phyloP scores from a whole-genome alignment of 495 filamentous ascomycete species.

The Aspergillus kassunensis region DNA sequence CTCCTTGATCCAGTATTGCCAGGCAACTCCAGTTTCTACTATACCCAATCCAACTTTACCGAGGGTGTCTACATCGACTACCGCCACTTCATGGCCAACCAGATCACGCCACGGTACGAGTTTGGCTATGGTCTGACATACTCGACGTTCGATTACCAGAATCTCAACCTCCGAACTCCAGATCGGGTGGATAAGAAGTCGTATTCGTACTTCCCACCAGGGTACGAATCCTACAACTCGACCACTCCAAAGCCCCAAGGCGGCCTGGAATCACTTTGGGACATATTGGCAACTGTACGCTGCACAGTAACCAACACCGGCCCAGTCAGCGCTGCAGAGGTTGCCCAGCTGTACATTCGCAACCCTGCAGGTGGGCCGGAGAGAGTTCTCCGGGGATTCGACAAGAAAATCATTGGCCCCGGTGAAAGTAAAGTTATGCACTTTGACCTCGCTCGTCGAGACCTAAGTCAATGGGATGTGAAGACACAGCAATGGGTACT shows the following conservation, averaged over 20 bases:
- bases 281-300: slow-evolving; percentile 46
- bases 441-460: slow-evolving; percentile 56
- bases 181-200: slow-evolving; percentile 19
- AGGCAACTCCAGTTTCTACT: slow-evolving; percentile 38
- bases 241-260: slow-evolving; percentile 32
- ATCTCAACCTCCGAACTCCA: neutral
- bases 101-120: slow-evolving; percentile 53
- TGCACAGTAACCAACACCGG: slow-evolving; percentile 50
- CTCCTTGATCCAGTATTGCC: slow-evolving; percentile 52
- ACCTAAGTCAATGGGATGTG: slow-evolving; percentile 65
- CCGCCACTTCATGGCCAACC: slow-evolving; percentile 54
- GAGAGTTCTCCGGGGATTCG: slow-evolving; percentile 56
- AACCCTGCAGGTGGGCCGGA: slow-evolving; percentile 39
- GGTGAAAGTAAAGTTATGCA: slow-evolving; percentile 39
- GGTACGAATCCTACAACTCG: too few species aligned
- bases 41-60: slow-evolving; percentile 62
- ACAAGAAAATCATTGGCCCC: slow-evolving; percentile 47
- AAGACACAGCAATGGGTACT: slow-evolving; percentile 62
- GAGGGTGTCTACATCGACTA: slow-evolving; percentile 64
- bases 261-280: slow-evolving; percentile 55
- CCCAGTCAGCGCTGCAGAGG: slow-evolving; percentile 48
- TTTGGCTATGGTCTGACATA: slow-evolving; percentile 53
- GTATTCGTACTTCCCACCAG: too few species aligned
- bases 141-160: slow-evolving; percentile 19
- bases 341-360: slow-evolving; percentile 63